Base-by-base conservation (phyloP, 352 stramenopile species). In the Plasmopara viticola region DNA sequence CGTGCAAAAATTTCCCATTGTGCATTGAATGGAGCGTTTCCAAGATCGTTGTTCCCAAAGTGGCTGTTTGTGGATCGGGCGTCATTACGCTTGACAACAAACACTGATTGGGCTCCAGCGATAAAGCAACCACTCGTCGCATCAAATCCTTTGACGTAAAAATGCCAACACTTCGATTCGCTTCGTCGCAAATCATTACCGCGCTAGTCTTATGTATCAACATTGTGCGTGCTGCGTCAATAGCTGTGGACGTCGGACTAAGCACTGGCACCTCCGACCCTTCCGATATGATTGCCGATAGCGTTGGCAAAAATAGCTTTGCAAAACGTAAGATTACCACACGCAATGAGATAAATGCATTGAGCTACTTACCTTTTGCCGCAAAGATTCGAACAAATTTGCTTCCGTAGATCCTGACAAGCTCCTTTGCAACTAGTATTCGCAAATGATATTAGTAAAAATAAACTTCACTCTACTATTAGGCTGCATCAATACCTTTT, bases 91-190 rank as follows among this genome's bases (percentile, higher is more conserved):
- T 70, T 4, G 70, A 84, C 30, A 99, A 78, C 33, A 73, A 47
- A 53, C 86, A 97, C 15, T 66, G 64, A 25, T 71, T 72, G 15
- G 95, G 85, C 33, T 93, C 74, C 1, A 97, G 51, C 10, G 92
- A 87, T 43, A 93, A 78, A 0, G 92, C 86, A 29, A 98, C 79
- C 14, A 97, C 95, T 44, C 95, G 80, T 25, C 82, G 94, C 91
- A 99, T 96, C 65, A 99, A 78, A 68, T 99, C 96, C 61, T 98
- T 98, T 25, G 96, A 95, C 13, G 94, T 98, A 57, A 98, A 97
- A 60, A 99, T 98, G 17, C 96, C 96, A 10, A 98, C 77, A 48
- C 97, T 87, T 25, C 84, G 63, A 13, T 66, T 66, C 20, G 78
- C 66, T 48, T 90, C 77, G 44, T 97, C 91, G 39, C 98, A 88